phyloP scores from a whole-genome alignment of 2,329 filamentous ascomycete species.

The Neofusicoccum sp. region DNA sequence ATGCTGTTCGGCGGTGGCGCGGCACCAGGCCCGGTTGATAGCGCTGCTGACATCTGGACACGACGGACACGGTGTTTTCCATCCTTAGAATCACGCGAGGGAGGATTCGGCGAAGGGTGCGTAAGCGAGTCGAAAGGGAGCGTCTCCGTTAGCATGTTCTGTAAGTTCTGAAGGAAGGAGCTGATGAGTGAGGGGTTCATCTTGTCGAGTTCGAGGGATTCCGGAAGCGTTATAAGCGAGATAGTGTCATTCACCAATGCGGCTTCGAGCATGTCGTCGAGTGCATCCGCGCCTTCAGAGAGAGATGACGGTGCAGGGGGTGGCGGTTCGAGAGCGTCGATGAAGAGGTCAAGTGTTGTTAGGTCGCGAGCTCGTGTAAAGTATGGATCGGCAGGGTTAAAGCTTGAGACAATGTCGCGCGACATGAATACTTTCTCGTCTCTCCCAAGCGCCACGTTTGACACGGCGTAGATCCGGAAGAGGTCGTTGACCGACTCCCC shows the following conservation, averaged over 20 bases:
- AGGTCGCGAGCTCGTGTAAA: constrained; percentile 78
- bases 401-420: constrained; percentile 66
- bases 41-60: constrained; percentile 44
- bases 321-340: constrained; percentile 53
- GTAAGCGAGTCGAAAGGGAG: constrained; percentile 22
- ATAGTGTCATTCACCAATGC: constrained; percentile 22
- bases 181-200: constrained; percentile 34
- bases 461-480: constrained; percentile 79
- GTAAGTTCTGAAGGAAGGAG: constrained; percentile 39
- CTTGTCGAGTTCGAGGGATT: constrained; percentile 31
- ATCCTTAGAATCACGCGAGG: constrained; percentile 22
- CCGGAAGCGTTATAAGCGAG: constrained; percentile 25
- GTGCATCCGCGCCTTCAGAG: neutral
- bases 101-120: constrained; percentile 21
- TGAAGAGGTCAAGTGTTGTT: constrained; percentile 71
- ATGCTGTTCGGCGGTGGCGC: constrained; percentile 68
- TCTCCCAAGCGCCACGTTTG: constrained; percentile 77
- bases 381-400: constrained; percentile 77
- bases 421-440: constrained; percentile 86
- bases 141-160: constrained; percentile 34
- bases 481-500: constrained; percentile 35
- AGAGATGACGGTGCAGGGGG: constrained; percentile 11
- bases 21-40: constrained; percentile 64
- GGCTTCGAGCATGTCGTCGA: constrained; percentile 11
- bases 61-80: constrained; percentile 33